A percentile compares a stretch with the other conserved stretches of the same genome.
Conservation (phyloP, 78 protist species). For the Polysphondylium violaceum region DNA sequence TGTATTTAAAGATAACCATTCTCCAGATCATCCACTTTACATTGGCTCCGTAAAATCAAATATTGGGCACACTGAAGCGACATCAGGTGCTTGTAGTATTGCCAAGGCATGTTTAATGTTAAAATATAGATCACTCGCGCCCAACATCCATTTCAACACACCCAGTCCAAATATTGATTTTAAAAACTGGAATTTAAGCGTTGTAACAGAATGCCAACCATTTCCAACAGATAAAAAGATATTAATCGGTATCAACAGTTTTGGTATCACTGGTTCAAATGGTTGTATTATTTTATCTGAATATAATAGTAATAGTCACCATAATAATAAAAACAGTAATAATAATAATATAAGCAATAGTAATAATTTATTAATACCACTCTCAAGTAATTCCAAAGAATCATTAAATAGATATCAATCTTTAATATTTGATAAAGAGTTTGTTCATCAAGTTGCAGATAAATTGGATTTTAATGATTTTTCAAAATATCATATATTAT, state of each 20-base stretch:
- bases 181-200: conserved; percentile 28
- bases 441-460: background rate
- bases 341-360: background rate
- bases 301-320: background rate
- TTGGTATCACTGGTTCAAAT: conserved; percentile 52
- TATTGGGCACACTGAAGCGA: conserved; percentile 39
- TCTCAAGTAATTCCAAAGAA: background rate
- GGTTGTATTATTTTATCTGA: background rate
- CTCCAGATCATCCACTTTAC: conserved; percentile 1
- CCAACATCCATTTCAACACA: conserved; percentile 19
- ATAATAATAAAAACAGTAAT: background rate
- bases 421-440: background rate
- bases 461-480: conserved; percentile 4
- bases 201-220: conserved; percentile 2
- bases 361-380: conserved; percentile 2
- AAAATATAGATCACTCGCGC: conserved; percentile 13
- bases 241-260: conserved; percentile 33
- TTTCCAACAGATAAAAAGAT: background rate
- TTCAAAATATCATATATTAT: background rate
- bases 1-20: background rate
- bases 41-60: conserved; percentile 43
- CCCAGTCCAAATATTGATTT: conserved; percentile 17
- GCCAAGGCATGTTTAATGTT: conserved; percentile 32
- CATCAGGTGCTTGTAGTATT: conserved; percentile 13
- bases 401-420: background rate